Evolutionary conservation across 2,329 filamentous ascomycete species (phyloP), one percentile per base, ranked within the genome.

Genomic region (Alternaria conjuncta): DNA sequence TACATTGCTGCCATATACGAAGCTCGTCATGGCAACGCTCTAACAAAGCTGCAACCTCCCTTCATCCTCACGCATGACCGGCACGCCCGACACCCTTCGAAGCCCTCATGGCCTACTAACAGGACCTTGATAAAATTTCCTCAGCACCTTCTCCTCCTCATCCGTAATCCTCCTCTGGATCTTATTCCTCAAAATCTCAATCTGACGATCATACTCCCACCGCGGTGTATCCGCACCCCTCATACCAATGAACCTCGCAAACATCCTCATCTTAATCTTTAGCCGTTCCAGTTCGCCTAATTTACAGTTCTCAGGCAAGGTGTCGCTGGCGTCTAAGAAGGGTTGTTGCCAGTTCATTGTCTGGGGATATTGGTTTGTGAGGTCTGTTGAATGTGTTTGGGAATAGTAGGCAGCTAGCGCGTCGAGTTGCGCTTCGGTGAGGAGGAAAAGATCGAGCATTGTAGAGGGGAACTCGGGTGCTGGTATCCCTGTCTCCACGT

Each of bases 211-310:
- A 66, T 82, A 81, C 73, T 84, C 82, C 78, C 81, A 81, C 5
- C 76, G 68, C 20, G 86, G 86, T 30, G 84, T 86, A 67, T 88
- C 85, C 71, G 86, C 87, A 2, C 89, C 90, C 55, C 87, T 81
- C 60, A 94, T 81, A 12, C 91, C 91, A 75, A 93, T 92, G 69
- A 94, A 94, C 69, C 87, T 84, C 49, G 91, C 91, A 75, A 93
- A 87, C 80, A 89, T 89, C 65, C 90, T 83, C 65, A 91, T 84
- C 84, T 94, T 94, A 61, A 84, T 80, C 53, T 77, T 72, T 10
- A 84, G 68, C 45, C 82, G 65, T 60, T 83, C 80, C 20, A 78
- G 70, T 7, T 80, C 78, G 3, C 57, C 78, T 50, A 84, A 30
- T 30, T 62, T 65, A 50, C 72, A 77, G 5, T 70, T 56, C 0